Evolutionary conservation across 805 yeast genomes (phyloP), one percentile per base, ranked within the genome.

Genomic region (Lipomyces sp.): DNA sequence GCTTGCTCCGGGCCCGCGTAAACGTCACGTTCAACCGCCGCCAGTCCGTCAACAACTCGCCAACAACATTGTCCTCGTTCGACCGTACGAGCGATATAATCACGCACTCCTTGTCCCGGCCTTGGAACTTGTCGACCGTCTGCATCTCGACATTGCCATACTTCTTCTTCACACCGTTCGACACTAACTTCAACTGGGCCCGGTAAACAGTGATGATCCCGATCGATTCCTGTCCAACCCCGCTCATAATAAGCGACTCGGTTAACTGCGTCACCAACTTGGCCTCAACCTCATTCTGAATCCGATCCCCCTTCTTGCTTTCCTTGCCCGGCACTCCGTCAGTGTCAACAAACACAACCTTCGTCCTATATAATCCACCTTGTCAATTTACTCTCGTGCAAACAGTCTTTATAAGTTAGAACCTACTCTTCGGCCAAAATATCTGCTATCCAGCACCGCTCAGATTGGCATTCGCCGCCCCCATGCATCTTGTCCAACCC

Each of bases 101-200:
- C 15, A 95, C 86, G 74, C 97, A 90, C 39, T 91, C 94, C 73
- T 94, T 95, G 77, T 95, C 99, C 64, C 98, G 83, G 0, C 99
- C 99, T 78, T 95, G 99, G 73, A 90, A 94, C 74, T 89, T 91
- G 77, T 95, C 99, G 0, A 98, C 98, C 0, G 99, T 95, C 64
- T 94, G 80, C 39, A 90, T 83, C 71, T 95, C 98, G 37, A 95
- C 77, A 0, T 80, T 84, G 7, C 79, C 75, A 32, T 77, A 72
- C 15, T 69, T 75, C 53, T 69, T 75, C 53, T 65, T 72, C 67
- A 75, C 75, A 51, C 67, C 73, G 33, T 76, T 76, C 56, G 74
- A 71, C 53, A 89, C 77, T n/a, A 83, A 75, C 39, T 82, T 75
- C 39, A 92, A 77, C 75, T 95, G 99, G 0, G 93, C 91, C 50